Percentiles rank a stretch among this genome's conserved stretches.
Conservation (phyloP, 208 protist species). For the Trypanosoma lewisi region DNA sequence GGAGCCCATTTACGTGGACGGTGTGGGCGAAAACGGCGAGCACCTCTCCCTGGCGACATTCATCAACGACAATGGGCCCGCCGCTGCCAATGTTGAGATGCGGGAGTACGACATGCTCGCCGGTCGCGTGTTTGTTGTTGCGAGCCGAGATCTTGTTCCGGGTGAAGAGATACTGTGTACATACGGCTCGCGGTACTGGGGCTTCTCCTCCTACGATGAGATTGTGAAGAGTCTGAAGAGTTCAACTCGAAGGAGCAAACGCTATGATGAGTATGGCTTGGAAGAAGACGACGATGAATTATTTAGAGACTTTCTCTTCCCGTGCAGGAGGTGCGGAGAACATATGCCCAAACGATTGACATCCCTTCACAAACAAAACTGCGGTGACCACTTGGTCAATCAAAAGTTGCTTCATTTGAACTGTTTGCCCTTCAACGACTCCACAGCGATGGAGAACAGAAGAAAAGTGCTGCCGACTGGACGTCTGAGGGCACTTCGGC, state of each 20-base stretch:
- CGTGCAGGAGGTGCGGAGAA: constrained; percentile 64
- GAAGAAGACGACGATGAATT: constrained; percentile 1
- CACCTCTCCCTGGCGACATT: constrained; percentile 85
- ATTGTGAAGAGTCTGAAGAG: constrained; percentile 22
- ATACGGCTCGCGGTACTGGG: constrained; percentile 89
- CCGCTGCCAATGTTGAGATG: constrained; percentile 65
- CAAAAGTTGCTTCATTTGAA: constrained; percentile 47
- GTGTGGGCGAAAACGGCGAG: constrained; percentile 46
- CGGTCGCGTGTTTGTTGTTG: constrained; percentile 81
- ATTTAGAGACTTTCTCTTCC: constrained; percentile 24
- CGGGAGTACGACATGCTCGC: constrained; percentile 76
- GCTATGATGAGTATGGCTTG: constrained; percentile 11
- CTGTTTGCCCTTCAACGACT: constrained; percentile 69
- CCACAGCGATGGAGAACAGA: constrained; percentile 50
- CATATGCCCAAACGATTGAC: constrained; percentile 34
- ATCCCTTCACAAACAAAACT: constrained; percentile 54
- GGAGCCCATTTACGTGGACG: constrained; percentile 69
- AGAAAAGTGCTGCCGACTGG: constrained; percentile 33
- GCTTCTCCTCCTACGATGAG: constrained; percentile 71
- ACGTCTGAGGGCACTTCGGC: constrained; percentile 30
- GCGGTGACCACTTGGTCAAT: constrained; percentile 62
- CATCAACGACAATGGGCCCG: constrained; percentile 85
- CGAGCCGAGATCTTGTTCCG: constrained; percentile 62
- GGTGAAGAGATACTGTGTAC: constrained; percentile 81
- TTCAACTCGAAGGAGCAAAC: not conserved